Percentiles rank a stretch among this genome's conserved stretches.
These are phyloP conservation scores for Paralagenidium karlingii DNA, from an alignment of 352 stramenopile genomes.

Conservation along the genomic window DNA sequence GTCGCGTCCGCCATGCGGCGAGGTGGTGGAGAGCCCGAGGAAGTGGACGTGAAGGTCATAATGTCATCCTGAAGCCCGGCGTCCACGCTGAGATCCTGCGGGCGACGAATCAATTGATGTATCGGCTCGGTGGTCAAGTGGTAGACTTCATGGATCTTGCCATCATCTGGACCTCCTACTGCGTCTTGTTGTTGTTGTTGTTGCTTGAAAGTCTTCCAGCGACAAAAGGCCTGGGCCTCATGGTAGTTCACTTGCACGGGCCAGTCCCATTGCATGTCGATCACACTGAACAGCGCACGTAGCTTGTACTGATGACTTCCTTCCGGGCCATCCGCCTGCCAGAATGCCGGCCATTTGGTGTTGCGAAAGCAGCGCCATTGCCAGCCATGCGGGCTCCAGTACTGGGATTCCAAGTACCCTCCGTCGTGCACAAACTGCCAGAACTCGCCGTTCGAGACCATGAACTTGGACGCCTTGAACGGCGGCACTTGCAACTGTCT, in stretches of 20 bases:
- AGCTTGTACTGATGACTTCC: slow-evolving; percentile 92
- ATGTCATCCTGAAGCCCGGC: slow-evolving; percentile 64
- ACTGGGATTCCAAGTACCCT: slow-evolving; percentile 84
- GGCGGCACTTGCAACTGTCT: slow-evolving; percentile 73
- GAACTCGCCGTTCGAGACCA: slow-evolving; percentile 95
- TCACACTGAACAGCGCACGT: slow-evolving; percentile 84
- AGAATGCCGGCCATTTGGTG: slow-evolving; percentile 94
- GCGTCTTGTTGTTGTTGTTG: slow-evolving; percentile 36
- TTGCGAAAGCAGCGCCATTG: slow-evolving; percentile 92
- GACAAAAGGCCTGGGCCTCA: slow-evolving; percentile 89
- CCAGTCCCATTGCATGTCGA: slow-evolving; percentile 93
- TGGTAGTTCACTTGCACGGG: slow-evolving; percentile 94
- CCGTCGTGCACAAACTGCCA: slow-evolving; percentile 90
- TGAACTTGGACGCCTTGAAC: slow-evolving; percentile 84
- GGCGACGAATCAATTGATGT: slow-evolving; percentile 83
- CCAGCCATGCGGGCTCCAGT: slow-evolving; percentile 91
- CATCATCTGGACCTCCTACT: no score
- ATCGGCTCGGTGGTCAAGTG: slow-evolving; percentile 88
- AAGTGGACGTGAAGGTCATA: slow-evolving; percentile 27
- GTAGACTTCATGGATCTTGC: slow-evolving; percentile 49
- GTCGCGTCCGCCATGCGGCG: slow-evolving; percentile 26
- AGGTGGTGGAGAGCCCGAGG: no score
- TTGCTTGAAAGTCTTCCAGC: slow-evolving; percentile 56
- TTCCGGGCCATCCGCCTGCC: slow-evolving; percentile 82
- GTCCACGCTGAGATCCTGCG: slow-evolving; percentile 28